A percentile compares a stretch with the other conserved stretches of the same genome.
phyloP scores from a whole-genome alignment of 2,329 filamentous ascomycete genomes.

The Colletotrichum sp. region DNA sequence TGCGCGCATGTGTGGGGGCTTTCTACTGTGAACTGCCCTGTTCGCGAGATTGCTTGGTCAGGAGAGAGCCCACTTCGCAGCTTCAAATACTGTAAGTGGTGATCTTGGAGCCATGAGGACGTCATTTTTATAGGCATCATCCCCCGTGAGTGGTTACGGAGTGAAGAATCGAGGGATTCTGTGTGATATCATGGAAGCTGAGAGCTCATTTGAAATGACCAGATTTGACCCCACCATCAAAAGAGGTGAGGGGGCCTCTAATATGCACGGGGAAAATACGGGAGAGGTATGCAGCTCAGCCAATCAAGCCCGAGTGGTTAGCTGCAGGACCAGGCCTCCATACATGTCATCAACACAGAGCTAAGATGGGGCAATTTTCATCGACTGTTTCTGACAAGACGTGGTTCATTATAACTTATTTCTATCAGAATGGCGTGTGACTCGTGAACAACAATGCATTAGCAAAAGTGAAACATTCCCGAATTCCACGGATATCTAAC shows the following conservation, averaged over 20 bases:
- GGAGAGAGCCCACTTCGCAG: neutral
- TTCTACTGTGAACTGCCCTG: neutral
- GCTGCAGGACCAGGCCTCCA: neutral
- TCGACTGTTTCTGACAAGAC: neutral
- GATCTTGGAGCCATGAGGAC: neutral
- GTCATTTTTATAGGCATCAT: neutral
- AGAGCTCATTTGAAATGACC: neutral
- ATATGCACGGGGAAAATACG: neutral
- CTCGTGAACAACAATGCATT: neutral
- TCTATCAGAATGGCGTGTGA: neutral
- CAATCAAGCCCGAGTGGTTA: neutral
- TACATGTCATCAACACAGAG: neutral
- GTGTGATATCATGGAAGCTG: neutral
- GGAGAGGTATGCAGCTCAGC: neutral
- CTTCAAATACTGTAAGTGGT: neutral
- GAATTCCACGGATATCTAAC: neutral
- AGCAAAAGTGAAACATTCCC: neutral
- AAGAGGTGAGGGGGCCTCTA: neutral
- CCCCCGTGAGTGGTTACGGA: neutral
- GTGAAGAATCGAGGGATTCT: neutral
- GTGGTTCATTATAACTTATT: neutral
- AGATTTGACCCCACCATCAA: neutral
- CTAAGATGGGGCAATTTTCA: neutral
- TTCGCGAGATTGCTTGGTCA: neutral
- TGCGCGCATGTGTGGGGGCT: neutral